Percentiles rank a stretch among this genome's conserved stretches.
phyloP scores from a whole-genome alignment of 192 early-diverging fungal species.

The Podila epigama region DNA sequence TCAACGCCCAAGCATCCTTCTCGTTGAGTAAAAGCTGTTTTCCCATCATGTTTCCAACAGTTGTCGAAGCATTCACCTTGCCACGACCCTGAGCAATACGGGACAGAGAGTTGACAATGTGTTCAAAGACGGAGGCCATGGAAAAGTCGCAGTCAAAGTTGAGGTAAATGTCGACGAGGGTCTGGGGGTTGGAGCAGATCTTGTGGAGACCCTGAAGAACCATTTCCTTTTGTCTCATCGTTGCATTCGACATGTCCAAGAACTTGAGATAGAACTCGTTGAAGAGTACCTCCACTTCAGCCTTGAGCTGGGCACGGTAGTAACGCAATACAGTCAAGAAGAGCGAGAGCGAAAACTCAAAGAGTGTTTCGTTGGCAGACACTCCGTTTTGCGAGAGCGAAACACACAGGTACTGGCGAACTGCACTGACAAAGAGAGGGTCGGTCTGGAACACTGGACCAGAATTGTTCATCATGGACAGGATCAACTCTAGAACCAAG shows the following conservation, averaged over 20 bases:
- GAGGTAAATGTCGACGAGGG: constrained; percentile 90
- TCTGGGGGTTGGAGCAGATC: constrained; percentile 75
- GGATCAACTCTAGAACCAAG: constrained; percentile 52
- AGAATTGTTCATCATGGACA: constrained; percentile 59
- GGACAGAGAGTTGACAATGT: constrained; percentile 74
- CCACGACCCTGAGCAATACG: constrained; percentile 53
- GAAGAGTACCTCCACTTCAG: constrained; percentile 88
- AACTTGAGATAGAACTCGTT: constrained; percentile 88
- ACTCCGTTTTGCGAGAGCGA: constrained; percentile 57
- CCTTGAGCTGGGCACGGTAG: constrained; percentile 68
- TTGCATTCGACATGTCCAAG: constrained; percentile 76
- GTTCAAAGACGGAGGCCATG: constrained; percentile 88
- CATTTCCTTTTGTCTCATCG: constrained; percentile 74
- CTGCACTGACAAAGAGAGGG: constrained; percentile 42
- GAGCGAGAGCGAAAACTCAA: constrained; percentile 55
- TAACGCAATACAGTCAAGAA: constrained; percentile 52
- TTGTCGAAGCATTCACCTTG: constrained; percentile 40
- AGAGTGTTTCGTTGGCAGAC: constrained; percentile 55
- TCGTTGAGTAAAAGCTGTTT: constrained; percentile 47
- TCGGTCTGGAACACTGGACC: constrained; percentile 53
- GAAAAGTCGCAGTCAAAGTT: constrained; percentile 93
- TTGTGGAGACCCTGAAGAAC: constrained; percentile 76
- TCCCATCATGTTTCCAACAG: constrained; percentile 53
- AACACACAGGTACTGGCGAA: constrained; percentile 53
- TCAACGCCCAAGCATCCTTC: constrained; percentile 43